Base-by-base conservation (phyloP, 768 basidiomycete species). In the Termitomyces sp. region DNA sequence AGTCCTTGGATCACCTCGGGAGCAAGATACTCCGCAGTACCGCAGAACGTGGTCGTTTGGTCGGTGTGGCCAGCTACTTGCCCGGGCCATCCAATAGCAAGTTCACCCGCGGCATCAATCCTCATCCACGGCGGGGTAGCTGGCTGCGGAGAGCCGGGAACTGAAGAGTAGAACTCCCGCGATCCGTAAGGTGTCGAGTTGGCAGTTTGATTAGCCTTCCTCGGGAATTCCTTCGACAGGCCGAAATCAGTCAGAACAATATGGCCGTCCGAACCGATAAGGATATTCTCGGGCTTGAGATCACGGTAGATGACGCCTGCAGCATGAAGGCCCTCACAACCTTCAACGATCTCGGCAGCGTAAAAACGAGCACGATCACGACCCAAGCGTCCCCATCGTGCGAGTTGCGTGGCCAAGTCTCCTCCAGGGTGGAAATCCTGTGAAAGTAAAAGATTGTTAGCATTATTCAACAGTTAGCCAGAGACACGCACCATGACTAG, bases 171-270 rank as follows among this genome's bases (percentile, higher is more conserved):
- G 66, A 87, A 88, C 54, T 86, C 84, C 11, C 77, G 74, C 28
- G 71, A 66, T 18, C 81, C 84, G 4, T 79, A 78, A 3, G 87
- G 85, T 8, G 89, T 87, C 0, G 88, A 74, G 0, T 89, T 83
- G 12, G 83, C 79, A 6, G 83, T 84, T 46, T 70, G 71, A 28
- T 70, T 64, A 18, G 72, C 70, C 20, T 80, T 78, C 32, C 88
- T 83, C 13, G 91, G 86, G 71, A 96, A 96, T 75, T 94, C 93
- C 68, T 94, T 96, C 35, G 92, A 94, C 20, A 94, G 80, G 28
- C 97, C 97, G 70, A 99, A 99, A 77, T 98, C 97, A 28, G 96
- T 98, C 39, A 99, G 81, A 45, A 98, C 94, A 65, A 98, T 94
- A 72, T 99, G 97, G 0, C 97, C 97, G 67, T 95, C 91, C 2